Base-by-base conservation (phyloP, 176 grass and related monocot genomes). In the Bromus sterilis region DNA sequence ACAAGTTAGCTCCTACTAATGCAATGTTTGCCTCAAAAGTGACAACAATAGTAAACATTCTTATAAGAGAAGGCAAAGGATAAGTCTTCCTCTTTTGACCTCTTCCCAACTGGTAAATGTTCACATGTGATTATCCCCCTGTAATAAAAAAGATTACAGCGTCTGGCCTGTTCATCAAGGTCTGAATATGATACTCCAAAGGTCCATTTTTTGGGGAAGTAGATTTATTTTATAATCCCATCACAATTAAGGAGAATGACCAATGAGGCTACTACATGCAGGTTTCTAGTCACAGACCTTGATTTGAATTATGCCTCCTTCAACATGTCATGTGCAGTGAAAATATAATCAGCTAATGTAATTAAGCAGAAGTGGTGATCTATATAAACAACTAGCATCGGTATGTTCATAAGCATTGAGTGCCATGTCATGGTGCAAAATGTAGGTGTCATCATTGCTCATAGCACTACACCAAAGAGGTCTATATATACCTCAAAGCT, bases 81-180 rank as follows among this genome's bases (percentile, higher is more conserved):
- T 30, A 44, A 78, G 42, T 65, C 87, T 46, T 46, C 3, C 34
- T 42, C 78, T n/a, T 84, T 82, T 82, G 56, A 77, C 71, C 64
- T 11, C 9, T 36, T 77, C 71, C 82, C 62, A 81, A 9, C 21
- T n/a, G 25, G 56, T 74, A 51, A n/a, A 42, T 41, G 33, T 31
- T 61, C 25, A 48, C 23, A 26, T 28, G 12, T 3, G 72, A 76
- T 39, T 28, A 15, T 40, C 48, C 61, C 39, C 18, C 74, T 69
- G 2, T 20, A 31, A 24, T 20, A 34, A 57, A 71, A 24, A 82
- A 32, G 12, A 70, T 77, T 6, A 48, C 39, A 35, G 2, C n/a
- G 5, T 77, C 26, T 57, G 67, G 32, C 43, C 53, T 28, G 42
- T 34, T 40, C 11, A 31, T 5, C 5, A 78, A 44, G 63, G 42